These are phyloP conservation scores for Kalmusia sp. DNA, from an alignment of 2,329 filamentous ascomycete species.

Conservation along the genomic window DNA sequence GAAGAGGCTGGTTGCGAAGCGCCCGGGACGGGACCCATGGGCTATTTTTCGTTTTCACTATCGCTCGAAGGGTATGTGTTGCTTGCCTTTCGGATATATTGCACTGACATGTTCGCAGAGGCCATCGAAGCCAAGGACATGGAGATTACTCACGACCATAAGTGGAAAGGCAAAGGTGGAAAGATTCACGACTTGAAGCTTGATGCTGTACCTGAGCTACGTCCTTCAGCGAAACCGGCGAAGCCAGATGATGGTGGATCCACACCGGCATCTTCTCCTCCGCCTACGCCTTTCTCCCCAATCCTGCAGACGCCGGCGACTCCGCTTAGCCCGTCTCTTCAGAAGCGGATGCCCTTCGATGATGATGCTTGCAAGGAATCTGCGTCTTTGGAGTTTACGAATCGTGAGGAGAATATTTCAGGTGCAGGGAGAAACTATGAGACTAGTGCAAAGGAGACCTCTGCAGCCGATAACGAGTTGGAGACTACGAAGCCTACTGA, in stretches of 20 bases:
- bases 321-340: not conserved
- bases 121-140: slow-evolving; percentile 20
- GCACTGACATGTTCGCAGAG: slow-evolving; percentile 18
- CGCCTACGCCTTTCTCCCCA: slow-evolving; percentile 11
- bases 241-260: slow-evolving; percentile 18
- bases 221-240: slow-evolving; percentile 9
- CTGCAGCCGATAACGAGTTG: not conserved
- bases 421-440: too few relatives aligned
- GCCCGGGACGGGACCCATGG: slow-evolving; percentile 47
- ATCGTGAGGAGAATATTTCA: not conserved
- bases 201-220: slow-evolving; percentile 22
- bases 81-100: not conserved
- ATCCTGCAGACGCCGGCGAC: not conserved
- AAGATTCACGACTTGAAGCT: slow-evolving; percentile 20
- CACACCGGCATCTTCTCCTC: slow-evolving; percentile 9
- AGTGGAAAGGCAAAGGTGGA: slow-evolving; percentile 8
- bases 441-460: not conserved
- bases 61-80: slow-evolving; percentile 33
- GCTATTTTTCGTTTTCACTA: slow-evolving; percentile 52
- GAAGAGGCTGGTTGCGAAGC: slow-evolving; percentile 20
- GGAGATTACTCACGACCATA: slow-evolving; percentile 13
- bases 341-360: not conserved
- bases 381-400: not conserved
- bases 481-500: not conserved
- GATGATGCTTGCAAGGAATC: too few relatives aligned